Conservation (phyloP, 1,139 yeast species). For the Nakaseomyces nivariensis region DNA sequence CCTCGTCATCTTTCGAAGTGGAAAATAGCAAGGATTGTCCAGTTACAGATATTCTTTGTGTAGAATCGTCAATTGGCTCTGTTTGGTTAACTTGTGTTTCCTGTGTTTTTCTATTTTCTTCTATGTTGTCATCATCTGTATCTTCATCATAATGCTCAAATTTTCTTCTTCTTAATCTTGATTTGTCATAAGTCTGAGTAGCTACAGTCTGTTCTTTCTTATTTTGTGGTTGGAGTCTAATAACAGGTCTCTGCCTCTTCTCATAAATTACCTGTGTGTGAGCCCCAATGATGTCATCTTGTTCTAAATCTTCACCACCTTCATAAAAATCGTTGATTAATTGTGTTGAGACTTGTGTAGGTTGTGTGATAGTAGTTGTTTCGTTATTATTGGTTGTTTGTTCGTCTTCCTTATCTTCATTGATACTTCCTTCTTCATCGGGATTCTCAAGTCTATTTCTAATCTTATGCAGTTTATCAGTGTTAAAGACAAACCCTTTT, state of each 20-base stretch:
- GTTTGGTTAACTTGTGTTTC: constrained; percentile 2
- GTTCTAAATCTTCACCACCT: constrained; percentile 21
- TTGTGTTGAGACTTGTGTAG: constrained; percentile 9
- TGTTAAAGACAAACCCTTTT: constrained; percentile 18
- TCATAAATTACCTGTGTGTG: background rate
- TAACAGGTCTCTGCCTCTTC: background rate
- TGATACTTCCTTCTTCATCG: constrained; percentile 4
- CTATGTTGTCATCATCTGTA: constrained; percentile 3
- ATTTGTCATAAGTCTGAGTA: background rate
- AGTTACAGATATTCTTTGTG: background rate
- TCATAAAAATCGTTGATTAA: constrained; percentile 17
- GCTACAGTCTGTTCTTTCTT: background rate
- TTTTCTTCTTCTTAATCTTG: constrained; percentile 1
- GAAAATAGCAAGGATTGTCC: background rate
- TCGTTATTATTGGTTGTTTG: background rate
- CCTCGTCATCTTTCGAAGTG: background rate
- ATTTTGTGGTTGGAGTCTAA: background rate
- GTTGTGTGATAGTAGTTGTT: background rate
- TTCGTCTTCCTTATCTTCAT: constrained; percentile 2
- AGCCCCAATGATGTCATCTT: constrained; percentile 4
- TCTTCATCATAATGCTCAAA: constrained; percentile 6
- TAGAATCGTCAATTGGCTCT: background rate
- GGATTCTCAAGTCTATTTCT: constrained; percentile 15
- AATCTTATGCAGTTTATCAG: constrained; percentile 14
- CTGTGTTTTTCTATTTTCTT: constrained; percentile 3